phyloP scores from a whole-genome alignment of 2,329 filamentous ascomycete species.

The Cladosporium sp. region DNA sequence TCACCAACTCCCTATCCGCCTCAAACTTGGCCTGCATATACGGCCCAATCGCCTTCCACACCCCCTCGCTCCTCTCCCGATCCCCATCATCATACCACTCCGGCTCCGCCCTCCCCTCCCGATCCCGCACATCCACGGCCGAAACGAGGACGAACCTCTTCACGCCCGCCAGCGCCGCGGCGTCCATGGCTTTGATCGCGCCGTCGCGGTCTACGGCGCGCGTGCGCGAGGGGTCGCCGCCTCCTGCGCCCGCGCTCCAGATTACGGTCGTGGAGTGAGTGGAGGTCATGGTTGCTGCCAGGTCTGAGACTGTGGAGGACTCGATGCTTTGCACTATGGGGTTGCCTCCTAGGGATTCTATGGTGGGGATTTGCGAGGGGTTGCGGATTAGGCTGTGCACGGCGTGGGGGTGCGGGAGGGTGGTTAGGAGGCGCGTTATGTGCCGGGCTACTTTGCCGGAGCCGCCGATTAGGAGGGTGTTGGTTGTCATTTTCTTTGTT shows the following conservation, averaged over 20 bases:
- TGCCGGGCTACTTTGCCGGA: constrained; percentile 34
- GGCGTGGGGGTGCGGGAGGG: constrained; percentile 20
- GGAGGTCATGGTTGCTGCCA: constrained; percentile 34
- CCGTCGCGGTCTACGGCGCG: constrained; percentile 59
- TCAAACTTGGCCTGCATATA: constrained; percentile 42
- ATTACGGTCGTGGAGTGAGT: constrained; percentile 31
- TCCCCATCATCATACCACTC: constrained; percentile 43
- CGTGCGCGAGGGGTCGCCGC: constrained; percentile 48
- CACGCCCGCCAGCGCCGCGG: constrained; percentile 52
- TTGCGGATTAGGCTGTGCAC: constrained; percentile 33
- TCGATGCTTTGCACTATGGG: constrained; percentile 43
- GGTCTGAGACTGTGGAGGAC: constrained; percentile 33
- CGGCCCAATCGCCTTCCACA: constrained; percentile 37
- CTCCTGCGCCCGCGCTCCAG: constrained; percentile 31
- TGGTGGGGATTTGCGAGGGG: constrained; percentile 30
- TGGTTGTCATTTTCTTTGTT: not conserved
- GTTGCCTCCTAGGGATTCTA: constrained; percentile 37
- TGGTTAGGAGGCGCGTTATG: constrained; percentile 28
- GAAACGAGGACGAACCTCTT: constrained; percentile 62
- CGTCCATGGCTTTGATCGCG: constrained; percentile 58
- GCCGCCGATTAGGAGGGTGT: constrained; percentile 31
- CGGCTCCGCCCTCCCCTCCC: constrained; percentile 34
- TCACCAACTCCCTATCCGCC: constrained; percentile 38
- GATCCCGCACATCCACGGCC: constrained; percentile 52
- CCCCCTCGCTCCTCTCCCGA: constrained; percentile 30